Evolutionary conservation across 805 yeast genomes (phyloP), one percentile per base, ranked within the genome.

Genomic region (Metschnikowia cubensis): DNA sequence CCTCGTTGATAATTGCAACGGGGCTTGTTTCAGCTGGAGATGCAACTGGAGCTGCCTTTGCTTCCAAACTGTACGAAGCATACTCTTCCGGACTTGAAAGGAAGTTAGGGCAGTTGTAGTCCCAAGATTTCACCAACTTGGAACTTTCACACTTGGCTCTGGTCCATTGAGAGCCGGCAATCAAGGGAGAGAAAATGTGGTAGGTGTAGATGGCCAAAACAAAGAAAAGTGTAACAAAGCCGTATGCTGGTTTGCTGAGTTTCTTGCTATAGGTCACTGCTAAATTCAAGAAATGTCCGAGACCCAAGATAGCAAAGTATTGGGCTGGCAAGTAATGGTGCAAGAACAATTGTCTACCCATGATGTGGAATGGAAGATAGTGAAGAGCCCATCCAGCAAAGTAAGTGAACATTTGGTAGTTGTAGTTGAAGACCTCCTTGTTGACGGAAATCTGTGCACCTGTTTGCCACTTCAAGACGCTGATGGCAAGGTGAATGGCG

Each of bases 241-340:
- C 69, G 45, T 77, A 76, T 3, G 81, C 77, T 35, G 79, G 57
- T 36, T 63, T 57, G 57, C 74, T 79, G 55, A 71, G 77, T 63
- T 53, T 70, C 68, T 53, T 69, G 47, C 50, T 70, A 59, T 53
- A 71, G 22, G 65, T 55, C 40, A 64, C 76, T 33, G 79, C 55
- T 48, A 82, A 67, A 55, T 84, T 87, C 43, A 83, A 69, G 48
- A 77, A 71, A 54, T 86, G 91, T n/a, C 87, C 87, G 46, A 89
- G 71, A 2, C 85, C 88, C 55, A 89, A 74, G 48, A 88, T 75
- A 42, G 89, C 94, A 69, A 94, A 94, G 72, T 89, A 94, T 47
- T 89, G 79, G 1, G 98, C 89, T 50, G 97, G 97, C 58, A 94
- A 71, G 68, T 92, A 92, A 69, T 91, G 98, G 68, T 91, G 98